Percentiles rank a stretch among this genome's conserved stretches.
phyloP scores from a whole-genome alignment of 192 early-diverging fungal species.

The Jimgerdemannia lactiflua region DNA sequence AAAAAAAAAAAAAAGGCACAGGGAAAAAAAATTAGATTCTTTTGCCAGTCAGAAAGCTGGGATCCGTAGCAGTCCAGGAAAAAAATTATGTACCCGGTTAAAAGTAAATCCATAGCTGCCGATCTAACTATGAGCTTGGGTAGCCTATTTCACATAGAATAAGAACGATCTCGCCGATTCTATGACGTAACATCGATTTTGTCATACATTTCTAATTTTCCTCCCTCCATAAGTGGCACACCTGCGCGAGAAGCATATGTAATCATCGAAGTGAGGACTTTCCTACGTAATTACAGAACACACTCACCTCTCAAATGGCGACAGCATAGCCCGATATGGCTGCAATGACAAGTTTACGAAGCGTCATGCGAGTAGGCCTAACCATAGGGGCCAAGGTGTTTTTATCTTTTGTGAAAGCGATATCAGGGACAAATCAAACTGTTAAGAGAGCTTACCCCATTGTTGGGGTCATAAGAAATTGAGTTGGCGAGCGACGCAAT shows the following conservation, averaged over 20 bases:
- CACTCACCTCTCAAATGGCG: conserved; percentile 28
- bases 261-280: background rate
- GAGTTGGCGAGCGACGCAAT: background rate
- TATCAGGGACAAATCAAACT: background rate
- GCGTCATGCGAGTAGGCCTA: conserved; percentile 40
- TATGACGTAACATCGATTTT: background rate
- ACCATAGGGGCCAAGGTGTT: background rate
- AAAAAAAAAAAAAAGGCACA: background rate
- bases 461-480: conserved; percentile 8
- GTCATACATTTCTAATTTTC: conserved; percentile 3
- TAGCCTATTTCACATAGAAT: conserved; percentile 17
- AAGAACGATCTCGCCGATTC: background rate
- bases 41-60: background rate
- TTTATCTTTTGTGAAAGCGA: no score
- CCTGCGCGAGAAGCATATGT: conserved; percentile 11
- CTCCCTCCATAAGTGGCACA: conserved; percentile 52
- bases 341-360: conserved; percentile 51
- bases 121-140: conserved; percentile 44
- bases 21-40: background rate
- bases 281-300: background rate
- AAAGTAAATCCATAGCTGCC: conserved; percentile 45
- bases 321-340: conserved; percentile 50
- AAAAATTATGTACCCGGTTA: conserved; percentile 37
- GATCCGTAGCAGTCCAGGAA: background rate
- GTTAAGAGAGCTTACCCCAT: conserved; percentile 34